phyloP scores from a whole-genome alignment of 2,329 filamentous ascomycete species.

The Phaeophleospora eucalypticola region DNA sequence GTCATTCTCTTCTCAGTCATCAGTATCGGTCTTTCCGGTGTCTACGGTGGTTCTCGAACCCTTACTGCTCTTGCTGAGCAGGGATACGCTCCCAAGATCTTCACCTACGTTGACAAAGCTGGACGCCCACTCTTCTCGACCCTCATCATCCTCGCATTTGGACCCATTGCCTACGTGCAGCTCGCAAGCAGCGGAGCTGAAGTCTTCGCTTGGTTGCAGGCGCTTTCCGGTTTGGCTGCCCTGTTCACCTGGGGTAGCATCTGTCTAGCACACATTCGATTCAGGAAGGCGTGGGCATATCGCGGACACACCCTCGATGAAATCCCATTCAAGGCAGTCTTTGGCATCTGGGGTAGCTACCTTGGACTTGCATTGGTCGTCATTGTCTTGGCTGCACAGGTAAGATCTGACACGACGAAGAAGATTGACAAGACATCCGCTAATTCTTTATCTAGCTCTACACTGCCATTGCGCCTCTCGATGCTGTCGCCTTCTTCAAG shows the following conservation, averaged over 20 bases:
- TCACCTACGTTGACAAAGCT: conserved; percentile 58
- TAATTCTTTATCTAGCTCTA: conserved; percentile 39
- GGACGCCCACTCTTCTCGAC: conserved; percentile 59
- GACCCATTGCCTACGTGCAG: conserved; percentile 57
- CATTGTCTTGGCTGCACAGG: conserved; percentile 71
- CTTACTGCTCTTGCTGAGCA: conserved; percentile 87
- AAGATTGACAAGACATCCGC: no score
- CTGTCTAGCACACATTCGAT: conserved; percentile 62
- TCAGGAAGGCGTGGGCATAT: conserved; percentile 58
- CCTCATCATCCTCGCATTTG: conserved; percentile 41
- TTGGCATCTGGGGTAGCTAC: conserved; percentile 76
- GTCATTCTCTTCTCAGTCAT: conserved; percentile 90
- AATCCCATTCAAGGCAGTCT: conserved; percentile 75
- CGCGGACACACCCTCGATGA: conserved; percentile 65
- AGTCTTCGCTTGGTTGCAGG: conserved; percentile 63
- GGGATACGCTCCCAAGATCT: conserved; percentile 51
- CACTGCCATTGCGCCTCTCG: conserved; percentile 44
- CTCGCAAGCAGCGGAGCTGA: conserved; percentile 43
- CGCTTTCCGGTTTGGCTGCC: conserved; percentile 67
- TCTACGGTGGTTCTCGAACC: conserved; percentile 88
- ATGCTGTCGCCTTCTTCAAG: conserved; percentile 52
- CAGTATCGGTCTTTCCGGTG: conserved; percentile 64
- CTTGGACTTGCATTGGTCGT: conserved; percentile 71
- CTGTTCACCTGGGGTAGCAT: conserved; percentile 74
- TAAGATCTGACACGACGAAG: no score